Conservation (phyloP, 2,329 filamentous ascomycete genomes). For the Dactylellina sp. region DNA sequence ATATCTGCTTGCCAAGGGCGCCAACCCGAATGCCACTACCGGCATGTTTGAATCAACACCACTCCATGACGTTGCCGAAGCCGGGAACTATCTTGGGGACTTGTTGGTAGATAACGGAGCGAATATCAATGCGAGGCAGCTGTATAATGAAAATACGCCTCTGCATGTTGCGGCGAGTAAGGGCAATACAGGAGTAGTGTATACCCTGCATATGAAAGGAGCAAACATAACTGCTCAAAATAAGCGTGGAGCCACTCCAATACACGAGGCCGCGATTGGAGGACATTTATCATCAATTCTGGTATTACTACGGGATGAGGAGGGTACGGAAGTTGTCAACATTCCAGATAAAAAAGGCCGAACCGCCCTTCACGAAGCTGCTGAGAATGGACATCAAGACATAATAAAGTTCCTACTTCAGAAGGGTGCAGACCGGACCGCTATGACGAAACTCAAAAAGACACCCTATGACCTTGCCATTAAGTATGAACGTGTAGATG, state of each 20-base stretch:
- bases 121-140: constrained; percentile 19
- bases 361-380: constrained; percentile 29
- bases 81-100: neutral
- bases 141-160: constrained; percentile 14
- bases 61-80: constrained; percentile 21
- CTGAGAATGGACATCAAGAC: neutral
- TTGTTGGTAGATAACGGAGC: neutral
- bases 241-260: constrained; percentile 2
- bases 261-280: constrained; percentile 23
- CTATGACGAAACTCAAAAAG: neutral
- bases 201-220: neutral
- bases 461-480: constrained; percentile 9
- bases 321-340: neutral
- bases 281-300: neutral
- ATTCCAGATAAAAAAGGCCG: constrained; percentile 13
- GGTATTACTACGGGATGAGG: no score
- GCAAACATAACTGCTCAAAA: constrained; percentile 15
- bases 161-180: constrained; percentile 26
- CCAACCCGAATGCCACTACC: constrained; percentile 9
- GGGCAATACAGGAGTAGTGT: constrained; percentile 2
- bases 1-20: constrained; percentile 7
- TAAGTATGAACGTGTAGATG: neutral
- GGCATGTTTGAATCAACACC: constrained; percentile 9
- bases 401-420: constrained; percentile 5
- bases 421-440: constrained; percentile 1